A percentile compares a stretch with the other conserved stretches of the same genome.
Evolutionary conservation across 345 rosid genomes (phyloP).

Genomic region (Moricandia moricandioides): DNA sequence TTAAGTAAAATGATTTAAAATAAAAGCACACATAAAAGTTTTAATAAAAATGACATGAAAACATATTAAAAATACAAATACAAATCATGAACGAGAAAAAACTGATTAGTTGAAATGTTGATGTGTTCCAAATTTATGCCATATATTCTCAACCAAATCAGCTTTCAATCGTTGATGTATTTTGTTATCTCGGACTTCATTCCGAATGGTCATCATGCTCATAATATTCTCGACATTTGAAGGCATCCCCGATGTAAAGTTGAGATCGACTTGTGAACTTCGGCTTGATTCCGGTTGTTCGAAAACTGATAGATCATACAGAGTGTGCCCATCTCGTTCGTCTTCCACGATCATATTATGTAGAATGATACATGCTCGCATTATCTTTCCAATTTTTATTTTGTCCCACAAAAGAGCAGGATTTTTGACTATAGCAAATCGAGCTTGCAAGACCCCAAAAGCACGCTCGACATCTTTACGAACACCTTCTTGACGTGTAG

Average conservation of each 20-base stretch:
- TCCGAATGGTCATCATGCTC: not conserved
- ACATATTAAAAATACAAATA: not conserved
- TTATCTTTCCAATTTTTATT: not conserved
- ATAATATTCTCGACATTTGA: not conserved
- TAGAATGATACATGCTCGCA: not conserved
- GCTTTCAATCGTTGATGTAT: not conserved
- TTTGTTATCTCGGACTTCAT: not conserved
- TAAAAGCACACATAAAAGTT: too few species aligned
- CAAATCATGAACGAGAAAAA: not conserved
- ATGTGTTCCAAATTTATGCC: not conserved
- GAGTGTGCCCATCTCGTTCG: not conserved
- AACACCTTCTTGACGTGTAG: not conserved
- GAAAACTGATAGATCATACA: not conserved
- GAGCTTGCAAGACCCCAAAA: not conserved
- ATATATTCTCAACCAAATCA: not conserved
- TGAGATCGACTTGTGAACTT: not conserved
- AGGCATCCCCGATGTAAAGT: not conserved
- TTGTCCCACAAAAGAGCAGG: not conserved
- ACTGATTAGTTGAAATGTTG: not conserved
- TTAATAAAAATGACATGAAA: not conserved
- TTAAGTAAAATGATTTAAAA: too few species aligned
- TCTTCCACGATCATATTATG: not conserved
- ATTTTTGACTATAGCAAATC: not conserved
- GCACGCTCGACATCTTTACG: not conserved
- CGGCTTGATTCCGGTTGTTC: not conserved